These are phyloP conservation scores for Penicillium sp. DNA, from an alignment of 2,329 filamentous ascomycete species.

Conservation along the genomic window DNA sequence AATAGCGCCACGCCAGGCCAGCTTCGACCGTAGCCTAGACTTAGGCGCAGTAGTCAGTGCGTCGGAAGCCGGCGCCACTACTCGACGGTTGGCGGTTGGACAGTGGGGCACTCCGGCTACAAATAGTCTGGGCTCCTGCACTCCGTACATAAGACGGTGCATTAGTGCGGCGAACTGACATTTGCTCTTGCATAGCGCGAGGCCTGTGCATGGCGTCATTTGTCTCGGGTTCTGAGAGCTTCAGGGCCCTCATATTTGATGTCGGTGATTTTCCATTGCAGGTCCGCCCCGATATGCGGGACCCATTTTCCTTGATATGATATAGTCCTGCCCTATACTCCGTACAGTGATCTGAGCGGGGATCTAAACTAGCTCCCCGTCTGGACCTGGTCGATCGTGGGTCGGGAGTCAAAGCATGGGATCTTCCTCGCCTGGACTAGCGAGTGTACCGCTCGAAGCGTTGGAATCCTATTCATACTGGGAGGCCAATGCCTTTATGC, in stretches of 20 bases:
- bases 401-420: constrained; percentile 1
- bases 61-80: constrained; percentile 14
- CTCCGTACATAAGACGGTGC: constrained; percentile 15
- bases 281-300: neutral
- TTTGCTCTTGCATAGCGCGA: constrained; percentile 12
- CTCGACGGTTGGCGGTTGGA: constrained; percentile 13
- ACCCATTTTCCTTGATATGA: neutral
- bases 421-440: neutral
- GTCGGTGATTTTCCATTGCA: constrained; percentile 1
- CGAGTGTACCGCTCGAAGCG: neutral
- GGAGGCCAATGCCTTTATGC: neutral
- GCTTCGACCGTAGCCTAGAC: constrained; percentile 14
- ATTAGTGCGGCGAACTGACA: constrained; percentile 24
- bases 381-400: constrained; percentile 6
- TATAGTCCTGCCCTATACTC: constrained; percentile 6
- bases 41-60: constrained; percentile 20
- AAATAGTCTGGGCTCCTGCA: constrained; percentile 12
- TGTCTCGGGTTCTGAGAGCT: constrained; percentile 3
- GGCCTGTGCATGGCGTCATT: constrained; percentile 16
- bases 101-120: constrained; percentile 13
- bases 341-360: neutral
- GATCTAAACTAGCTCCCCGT: constrained; percentile 11
- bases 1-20: neutral
- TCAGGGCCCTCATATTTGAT: constrained; percentile 12
- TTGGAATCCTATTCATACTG: neutral